These are phyloP conservation scores for Carallia brachiata DNA, from an alignment of 345 rosid species.

Conservation along the genomic window DNA sequence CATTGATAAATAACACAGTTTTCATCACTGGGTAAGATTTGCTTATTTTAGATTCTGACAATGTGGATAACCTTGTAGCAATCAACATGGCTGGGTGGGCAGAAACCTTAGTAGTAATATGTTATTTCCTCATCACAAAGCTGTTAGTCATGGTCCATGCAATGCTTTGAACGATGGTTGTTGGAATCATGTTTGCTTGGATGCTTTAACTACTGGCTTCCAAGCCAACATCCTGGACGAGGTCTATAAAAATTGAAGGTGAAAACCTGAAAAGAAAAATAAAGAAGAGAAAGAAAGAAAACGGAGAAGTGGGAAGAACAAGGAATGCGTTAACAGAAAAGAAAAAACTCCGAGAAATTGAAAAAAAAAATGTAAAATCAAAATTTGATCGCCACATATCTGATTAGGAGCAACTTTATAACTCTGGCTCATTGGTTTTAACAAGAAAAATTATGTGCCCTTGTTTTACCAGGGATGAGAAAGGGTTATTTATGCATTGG, in stretches of 20 bases:
- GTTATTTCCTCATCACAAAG: too few species aligned
- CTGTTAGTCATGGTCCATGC: too few species aligned
- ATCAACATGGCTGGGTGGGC: too few species aligned
- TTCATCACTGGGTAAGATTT: too few species aligned
- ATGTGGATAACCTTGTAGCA: too few species aligned
- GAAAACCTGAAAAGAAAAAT: background rate
- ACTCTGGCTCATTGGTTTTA: background rate
- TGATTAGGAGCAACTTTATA: background rate
- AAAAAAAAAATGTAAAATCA: background rate
- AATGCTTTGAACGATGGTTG: background rate
- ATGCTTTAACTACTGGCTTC: background rate
- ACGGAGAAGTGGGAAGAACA: background rate
- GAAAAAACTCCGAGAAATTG: background rate
- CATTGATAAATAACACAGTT: too few species aligned
- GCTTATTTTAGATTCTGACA: too few species aligned
- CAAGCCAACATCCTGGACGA: background rate
- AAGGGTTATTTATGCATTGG: conserved; percentile 90
- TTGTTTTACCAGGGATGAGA: conserved; percentile 57
- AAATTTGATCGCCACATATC: background rate
- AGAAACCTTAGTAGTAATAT: too few species aligned
- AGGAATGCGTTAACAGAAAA: background rate
- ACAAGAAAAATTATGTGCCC: background rate
- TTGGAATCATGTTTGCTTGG: background rate
- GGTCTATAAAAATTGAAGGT: background rate
- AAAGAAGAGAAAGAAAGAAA: too few species aligned